phyloP scores from a whole-genome alignment of 1,284 basidiomycete genomes.

The Fomitopsis schrenkii region DNA sequence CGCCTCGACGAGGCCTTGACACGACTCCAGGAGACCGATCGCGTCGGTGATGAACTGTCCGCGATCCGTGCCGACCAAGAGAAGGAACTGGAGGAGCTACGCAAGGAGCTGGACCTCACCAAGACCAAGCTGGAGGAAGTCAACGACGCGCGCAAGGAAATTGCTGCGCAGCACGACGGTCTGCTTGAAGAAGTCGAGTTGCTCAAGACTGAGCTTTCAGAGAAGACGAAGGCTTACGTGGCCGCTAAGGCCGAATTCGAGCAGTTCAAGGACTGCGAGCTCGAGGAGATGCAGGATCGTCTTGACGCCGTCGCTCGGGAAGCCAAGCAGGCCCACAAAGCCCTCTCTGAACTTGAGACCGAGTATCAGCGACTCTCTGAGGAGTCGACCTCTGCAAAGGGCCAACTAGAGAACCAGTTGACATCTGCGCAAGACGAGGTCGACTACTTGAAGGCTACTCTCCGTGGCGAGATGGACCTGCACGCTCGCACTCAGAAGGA shows the following conservation, averaged over 20 bases:
- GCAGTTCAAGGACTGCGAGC: constrained; percentile 15
- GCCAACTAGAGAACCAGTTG: constrained; percentile 24
- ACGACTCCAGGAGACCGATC: constrained; percentile 15
- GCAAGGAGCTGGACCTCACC: constrained; percentile 4
- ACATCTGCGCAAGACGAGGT: constrained; percentile 21
- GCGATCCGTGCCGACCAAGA: constrained; percentile 14
- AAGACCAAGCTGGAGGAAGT: constrained; percentile 7
- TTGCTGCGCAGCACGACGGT: neutral
- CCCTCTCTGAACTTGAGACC: constrained; percentile 24
- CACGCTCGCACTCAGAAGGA: constrained; percentile 24
- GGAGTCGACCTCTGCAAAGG: constrained; percentile 26
- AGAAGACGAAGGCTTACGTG: constrained; percentile 15
- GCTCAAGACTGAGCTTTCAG: constrained; percentile 10
- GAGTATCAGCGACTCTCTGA: constrained; percentile 22
- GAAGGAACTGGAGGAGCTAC: constrained; percentile 9
- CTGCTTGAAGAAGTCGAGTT: constrained; percentile 12
- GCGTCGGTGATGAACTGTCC: constrained; percentile 17
- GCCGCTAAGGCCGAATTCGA: constrained; percentile 11
- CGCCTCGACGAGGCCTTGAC: constrained; percentile 20
- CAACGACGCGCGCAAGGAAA: constrained; percentile 1
- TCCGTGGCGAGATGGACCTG: constrained; percentile 35
- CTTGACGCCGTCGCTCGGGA: constrained; percentile 19
- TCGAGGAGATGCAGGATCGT: constrained; percentile 24
- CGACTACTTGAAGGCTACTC: constrained; percentile 23
- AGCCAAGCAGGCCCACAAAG: constrained; percentile 16